Evolutionary conservation across 495 filamentous ascomycete genomes (phyloP).

Genomic region (Trichodelitschia bisporula): DNA sequence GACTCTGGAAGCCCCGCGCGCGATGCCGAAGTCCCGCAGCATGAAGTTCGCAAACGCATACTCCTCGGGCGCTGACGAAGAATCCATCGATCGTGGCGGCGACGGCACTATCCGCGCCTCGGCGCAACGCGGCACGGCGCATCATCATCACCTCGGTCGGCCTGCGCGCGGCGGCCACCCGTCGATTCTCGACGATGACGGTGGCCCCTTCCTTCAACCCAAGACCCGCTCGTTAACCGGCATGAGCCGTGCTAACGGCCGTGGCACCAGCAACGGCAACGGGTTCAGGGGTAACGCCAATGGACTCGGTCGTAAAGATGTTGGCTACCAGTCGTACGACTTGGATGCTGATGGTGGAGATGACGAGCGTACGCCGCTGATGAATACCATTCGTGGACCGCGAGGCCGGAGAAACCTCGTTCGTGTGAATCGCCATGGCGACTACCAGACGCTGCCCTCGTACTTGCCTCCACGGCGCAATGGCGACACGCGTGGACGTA

Average conservation of each 20-base stretch:
- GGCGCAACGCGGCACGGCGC: constrained; percentile 15
- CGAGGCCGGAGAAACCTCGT: constrained; percentile 33
- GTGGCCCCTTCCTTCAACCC: constrained; percentile 23
- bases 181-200: constrained; percentile 55
- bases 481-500: constrained; percentile 12
- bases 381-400: constrained; percentile 25
- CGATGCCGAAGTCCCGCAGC: too few species aligned
- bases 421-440: constrained; percentile 45
- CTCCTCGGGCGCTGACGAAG: constrained; percentile 31
- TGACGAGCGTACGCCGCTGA: constrained; percentile 72
- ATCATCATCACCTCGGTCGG: background rate
- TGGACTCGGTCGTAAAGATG: constrained; percentile 6
- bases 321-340: constrained; percentile 29
- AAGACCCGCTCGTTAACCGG: too few species aligned
- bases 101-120: constrained; percentile 10
- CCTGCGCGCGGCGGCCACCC: constrained; percentile 28
- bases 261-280: too few species aligned
- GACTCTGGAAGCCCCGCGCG: too few species aligned
- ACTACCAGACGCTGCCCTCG: constrained; percentile 18
- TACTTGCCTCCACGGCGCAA: constrained; percentile 41
- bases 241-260: too few species aligned
- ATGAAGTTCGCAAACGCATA: constrained; percentile 88
- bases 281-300: constrained; percentile 11
- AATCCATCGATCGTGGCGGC: constrained; percentile 3
- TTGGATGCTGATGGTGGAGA: constrained; percentile 57